Base-by-base conservation (phyloP, 495 filamentous ascomycete species). In the Apiosordaria backusii region DNA sequence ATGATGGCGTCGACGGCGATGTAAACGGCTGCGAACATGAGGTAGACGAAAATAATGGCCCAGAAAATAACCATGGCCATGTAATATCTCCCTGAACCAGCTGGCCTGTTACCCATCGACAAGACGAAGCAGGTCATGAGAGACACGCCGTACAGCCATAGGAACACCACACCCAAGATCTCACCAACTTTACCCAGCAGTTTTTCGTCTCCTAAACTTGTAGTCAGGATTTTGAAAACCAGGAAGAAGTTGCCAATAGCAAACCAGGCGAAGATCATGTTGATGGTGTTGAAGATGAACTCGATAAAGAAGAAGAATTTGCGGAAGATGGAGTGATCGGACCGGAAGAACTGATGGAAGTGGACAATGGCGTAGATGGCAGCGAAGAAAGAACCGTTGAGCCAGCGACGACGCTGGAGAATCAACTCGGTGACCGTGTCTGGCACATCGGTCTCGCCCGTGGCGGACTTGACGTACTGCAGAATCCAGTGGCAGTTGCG, bases 211-310 rank as follows among this genome's bases (percentile, higher is more conserved):
- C 89, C 88, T 64, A 99, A 84, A 72, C 92, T 94, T 35, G 87
- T 89, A 1, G 94, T 98, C 68, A 99, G 78, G 74, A 99, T 99
- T 72, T 93, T 92, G 82, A 99, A 99, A 55, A 99, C 96, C 70
- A 99, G 80, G 85, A 98, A 99, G 85, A 99, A 99, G 77, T 99
- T 99, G 69, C 96, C 95, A 72, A 99, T 95, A 70, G 91, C 92
- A 78, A 99, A 98, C 96, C 96, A 99, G 61, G 96, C 92, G 71
- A 99, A 99, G 71, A 99, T 83, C 92, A 97, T 97, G 78, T 89
- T 93, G 77, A 98, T 82, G 16, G 92, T 93, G 74, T 97, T 92
- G 79, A 97, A 99, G 66, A 89, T 76, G 80, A 97, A 97, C 74
- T 98, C 95, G 62, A 99, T 76, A 67, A 95, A 82, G 73, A 99